Evolutionary conservation across 306 rosid species (phyloP), one percentile per base, ranked within the genome.

Genomic region (Vicia faba): DNA sequence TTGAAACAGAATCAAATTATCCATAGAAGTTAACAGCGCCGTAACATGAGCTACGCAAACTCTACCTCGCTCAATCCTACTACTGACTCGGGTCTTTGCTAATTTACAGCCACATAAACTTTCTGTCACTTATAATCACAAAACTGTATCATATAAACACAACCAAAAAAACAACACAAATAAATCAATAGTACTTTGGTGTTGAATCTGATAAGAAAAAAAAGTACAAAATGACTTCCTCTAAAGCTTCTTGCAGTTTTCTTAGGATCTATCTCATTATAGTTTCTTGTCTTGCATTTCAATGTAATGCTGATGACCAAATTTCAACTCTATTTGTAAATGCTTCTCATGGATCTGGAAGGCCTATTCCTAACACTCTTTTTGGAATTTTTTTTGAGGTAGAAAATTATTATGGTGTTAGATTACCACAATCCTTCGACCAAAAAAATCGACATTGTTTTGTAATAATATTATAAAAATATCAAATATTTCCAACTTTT

Each of bases 321-420:
- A 80, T 85, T 12, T 76, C 91, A 28, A 5, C 20, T 55, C 80
- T 91, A 29, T 29, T 46, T 58, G 81, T 91, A 29, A 66, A 91
- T 81, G 95, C 87, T 78, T 88, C 96, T 65, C 64, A 58, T 43
- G 60, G 75, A 71, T 85, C 81, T 8, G 80, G 73, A 33, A 80
- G 80, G 31, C 80, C 61, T 48, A 84, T 88, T 28, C 82, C 97
- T 0, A 48, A 83, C 1, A 86, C 91, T 13, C 81, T 87, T 29
- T 88, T 88, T 61, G 97, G 97, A 69, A 33, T 83, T 15, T 88
- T 88, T 81, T 88, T 84, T 70, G 97, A 91, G 97, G 97, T 91
- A 25, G 15, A 40, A 61, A 49, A 38, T 35, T 18, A 10, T 60
- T 16, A 9, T 31, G 36, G 8, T 4, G 36, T 8, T 31, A 25